Evolutionary conservation across 345 rosid genomes (phyloP), one percentile per base, ranked within the genome.

Genomic region (Hibiscus trionum): DNA sequence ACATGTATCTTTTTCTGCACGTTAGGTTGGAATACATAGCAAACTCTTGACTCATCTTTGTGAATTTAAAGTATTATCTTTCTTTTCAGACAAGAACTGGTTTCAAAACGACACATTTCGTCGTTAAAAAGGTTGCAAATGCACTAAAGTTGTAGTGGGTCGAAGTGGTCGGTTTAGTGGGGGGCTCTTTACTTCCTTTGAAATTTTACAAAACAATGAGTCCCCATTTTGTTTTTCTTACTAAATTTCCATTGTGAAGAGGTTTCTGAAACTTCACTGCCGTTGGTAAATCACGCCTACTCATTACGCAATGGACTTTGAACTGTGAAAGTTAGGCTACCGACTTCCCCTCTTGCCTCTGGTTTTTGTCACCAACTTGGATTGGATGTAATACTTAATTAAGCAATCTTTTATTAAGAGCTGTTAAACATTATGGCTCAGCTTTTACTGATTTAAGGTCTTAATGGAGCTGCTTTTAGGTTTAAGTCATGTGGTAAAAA

Each of bases 141-240:
- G 24, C 24, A 21, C 24, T 21, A 21, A 21, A 21, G 24, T 21
- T 21, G 24, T 21, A 21, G 72, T 69, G 62, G 61, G 61, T 69
- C 61, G 62, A 31, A 69, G 19, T 69, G 72, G 31, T 55, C 49
- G 33, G 61, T 55, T 17, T 69, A 52, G 72, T 59, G 69, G 69
- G 24, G 69, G 69, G 69, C 29, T 42, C n/a, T 14, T 39, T 10
- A 4, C 49, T n/a, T 17, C 68, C 52, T 65, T 19, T 42, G 52
- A 65, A 21, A 65, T 42, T 53, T 53, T 65, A 9, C 46, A 61
- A 2, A 37, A 62, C 15, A 11, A 64, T 64, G 15, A 64, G 69
- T 42, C 42, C 31, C 69, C 31, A 19, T 39, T 59, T 59, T 19
- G 57, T 55, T 26, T 59, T 17, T 11, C 17, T 27, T 27, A 59